Base-by-base conservation (phyloP, 176 grass and related monocot species). In the Lolium rigidum region DNA sequence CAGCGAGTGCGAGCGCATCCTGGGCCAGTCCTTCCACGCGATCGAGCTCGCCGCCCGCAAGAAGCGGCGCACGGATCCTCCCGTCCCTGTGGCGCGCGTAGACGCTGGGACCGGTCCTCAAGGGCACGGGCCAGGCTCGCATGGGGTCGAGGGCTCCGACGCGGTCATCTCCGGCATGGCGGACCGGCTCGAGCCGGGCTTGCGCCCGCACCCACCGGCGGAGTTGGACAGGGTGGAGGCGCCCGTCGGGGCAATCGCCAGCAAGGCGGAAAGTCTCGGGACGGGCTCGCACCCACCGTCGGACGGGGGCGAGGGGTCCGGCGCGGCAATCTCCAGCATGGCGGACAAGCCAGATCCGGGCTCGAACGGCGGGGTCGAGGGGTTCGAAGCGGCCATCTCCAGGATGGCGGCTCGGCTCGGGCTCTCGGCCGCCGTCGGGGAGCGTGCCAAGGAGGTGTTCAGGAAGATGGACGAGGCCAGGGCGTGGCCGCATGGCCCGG, bases 1-100 rank as follows among this genome's bases (percentile, higher is more conserved):
- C 83, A 80, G 68, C 21, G 90, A 92, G 83, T 92, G 90, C 79
- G 90, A 75, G 48, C 74, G 80, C 67, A 70, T 70, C 67, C 67
- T 70, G 37, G 57, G 5, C 90, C 62, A 89, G 59, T 80, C 90
- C 21, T 84, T 89, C 59, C 67, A 80, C 28, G 10, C 10, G 4
- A 71, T 71, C 59, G 39, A 68, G 13, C 74, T 80, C 66, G 83
- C 89, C 79, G 26, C 63, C 18, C 47, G 16, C 76, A 85, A 84
- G 87, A 1, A 6, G 72, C 38, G 48, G 49, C 38, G 18, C 57
- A 80, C 22, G 9, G 67, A 20, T 43, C 67, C 63, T 35, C 63
- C 25, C 2, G 63, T 66, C 13, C 26, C 26, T 25, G 50, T 8
- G 63, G 25, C 25, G 26, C 25, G 6, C 63, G 6, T 16, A 0